Evolutionary conservation across 768 basidiomycete species (phyloP).

Genomic region (Rubroboletus pulcherrimus): DNA sequence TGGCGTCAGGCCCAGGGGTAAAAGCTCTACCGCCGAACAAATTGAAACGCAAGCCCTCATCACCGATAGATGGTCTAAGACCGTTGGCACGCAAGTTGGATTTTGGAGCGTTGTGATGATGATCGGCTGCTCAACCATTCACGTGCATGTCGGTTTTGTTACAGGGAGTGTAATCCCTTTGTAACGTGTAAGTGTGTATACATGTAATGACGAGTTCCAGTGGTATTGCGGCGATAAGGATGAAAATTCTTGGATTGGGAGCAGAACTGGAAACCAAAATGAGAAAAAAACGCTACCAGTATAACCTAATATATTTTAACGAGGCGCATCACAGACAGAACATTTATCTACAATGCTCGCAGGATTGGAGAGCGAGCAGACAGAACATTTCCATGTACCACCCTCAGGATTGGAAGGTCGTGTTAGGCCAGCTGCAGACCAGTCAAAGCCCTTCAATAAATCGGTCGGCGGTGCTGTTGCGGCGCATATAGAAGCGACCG

Average conservation of each 20-base stretch:
- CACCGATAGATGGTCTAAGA: conserved; percentile 47
- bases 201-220: conserved; percentile 4
- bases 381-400: conserved; percentile 38
- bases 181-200: conserved; percentile 1
- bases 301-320: conserved; percentile 23
- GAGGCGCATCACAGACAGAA: conserved; percentile 44
- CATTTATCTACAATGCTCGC: conserved; percentile 45
- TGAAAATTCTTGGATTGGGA: not conserved
- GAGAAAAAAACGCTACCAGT: conserved; percentile 13
- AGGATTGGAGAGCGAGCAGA: conserved; percentile 44
- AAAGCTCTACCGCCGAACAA: conserved; percentile 51
- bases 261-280: conserved; percentile 1
- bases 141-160: not conserved
- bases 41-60: conserved; percentile 69
- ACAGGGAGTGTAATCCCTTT: not conserved
- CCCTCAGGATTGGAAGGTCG: conserved; percentile 21
- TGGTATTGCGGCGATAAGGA: not conserved
- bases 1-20: conserved; percentile 45
- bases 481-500: not conserved
- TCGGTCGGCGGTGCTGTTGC: conserved; percentile 1
- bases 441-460: conserved; percentile 32
- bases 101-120: conserved; percentile 43
- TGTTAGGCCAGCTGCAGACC: conserved; percentile 36
- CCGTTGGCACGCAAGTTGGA: conserved; percentile 71
- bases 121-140: not conserved